Percentiles rank a stretch among this genome's conserved stretches.
phyloP scores from a whole-genome alignment of 176 grass and related monocot species.

The Carex littledalei region DNA sequence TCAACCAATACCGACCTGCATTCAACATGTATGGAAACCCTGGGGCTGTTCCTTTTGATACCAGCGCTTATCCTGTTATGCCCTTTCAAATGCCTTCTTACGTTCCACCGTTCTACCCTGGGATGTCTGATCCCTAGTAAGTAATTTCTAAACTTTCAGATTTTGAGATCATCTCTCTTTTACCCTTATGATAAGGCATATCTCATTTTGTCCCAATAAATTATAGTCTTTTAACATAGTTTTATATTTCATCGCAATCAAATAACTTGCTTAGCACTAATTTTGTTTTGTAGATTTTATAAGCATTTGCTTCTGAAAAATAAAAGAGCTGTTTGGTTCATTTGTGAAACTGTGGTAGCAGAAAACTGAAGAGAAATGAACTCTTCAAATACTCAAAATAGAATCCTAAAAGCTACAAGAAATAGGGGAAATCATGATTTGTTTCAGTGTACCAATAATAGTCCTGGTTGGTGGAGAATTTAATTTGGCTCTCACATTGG shows the following conservation, averaged over 20 bases:
- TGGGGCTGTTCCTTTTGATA: conserved; percentile 7
- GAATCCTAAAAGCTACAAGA: not conserved
- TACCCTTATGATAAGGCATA: not conserved
- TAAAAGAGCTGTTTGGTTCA: not conserved
- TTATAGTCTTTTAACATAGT: not conserved
- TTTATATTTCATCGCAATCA: not conserved
- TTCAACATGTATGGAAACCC: conserved; percentile 23
- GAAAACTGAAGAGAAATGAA: not conserved
- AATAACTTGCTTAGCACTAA: conserved; percentile 2
- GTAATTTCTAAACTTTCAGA: not conserved
- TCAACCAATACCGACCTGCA: conserved; percentile 18
- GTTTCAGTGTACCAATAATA: not conserved
- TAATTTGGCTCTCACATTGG: not conserved
- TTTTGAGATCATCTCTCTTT: not conserved
- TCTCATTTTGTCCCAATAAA: not conserved
- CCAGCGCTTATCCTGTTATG: conserved; percentile 10
- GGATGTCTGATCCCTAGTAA: conserved; percentile 25
- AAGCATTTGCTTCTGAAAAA: not conserved
- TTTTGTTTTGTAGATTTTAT: not conserved
- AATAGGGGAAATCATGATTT: not conserved
- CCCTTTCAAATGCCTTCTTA: conserved; percentile 29
- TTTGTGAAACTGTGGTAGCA: not conserved
- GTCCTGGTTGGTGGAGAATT: not conserved
- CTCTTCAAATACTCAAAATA: not conserved
- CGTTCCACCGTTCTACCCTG: conserved; percentile 18